These are phyloP conservation scores for Isoetes taiwanensis DNA, from an alignment of 75 land plant genomes.

Conservation along the genomic window DNA sequence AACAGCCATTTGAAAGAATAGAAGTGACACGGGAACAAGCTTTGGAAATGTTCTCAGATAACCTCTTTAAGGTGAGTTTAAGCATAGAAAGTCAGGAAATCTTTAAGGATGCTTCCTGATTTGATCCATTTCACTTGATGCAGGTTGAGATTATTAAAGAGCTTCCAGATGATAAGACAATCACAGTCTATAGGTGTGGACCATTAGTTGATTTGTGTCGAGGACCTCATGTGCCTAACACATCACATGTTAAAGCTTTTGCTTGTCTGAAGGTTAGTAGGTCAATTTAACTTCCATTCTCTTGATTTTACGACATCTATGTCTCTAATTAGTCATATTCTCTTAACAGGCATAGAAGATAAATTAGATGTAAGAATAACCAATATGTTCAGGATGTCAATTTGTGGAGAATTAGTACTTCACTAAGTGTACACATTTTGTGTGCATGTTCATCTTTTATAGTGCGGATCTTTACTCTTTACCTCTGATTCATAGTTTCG, in stretches of 20 bases:
- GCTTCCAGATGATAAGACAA: conserved; percentile 81
- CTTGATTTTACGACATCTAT: too few relatives aligned
- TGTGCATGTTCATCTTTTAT: neutral
- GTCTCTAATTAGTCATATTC: too few relatives aligned
- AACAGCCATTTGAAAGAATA: conserved; percentile 92
- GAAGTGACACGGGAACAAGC: conserved; percentile 95
- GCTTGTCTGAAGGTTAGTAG: conserved; percentile 64
- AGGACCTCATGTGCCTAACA: conserved; percentile 97
- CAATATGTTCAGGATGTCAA: too few relatives aligned
- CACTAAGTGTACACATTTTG: neutral
- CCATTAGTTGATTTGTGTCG: conserved; percentile 96
- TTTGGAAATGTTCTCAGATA: conserved; percentile 84
- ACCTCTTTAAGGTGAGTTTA: conserved; percentile 62
- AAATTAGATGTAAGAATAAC: too few relatives aligned
- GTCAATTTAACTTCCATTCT: too few relatives aligned
- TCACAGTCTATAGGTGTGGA: conserved; percentile 98
- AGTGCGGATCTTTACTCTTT: too few relatives aligned
- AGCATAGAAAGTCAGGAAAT: neutral
- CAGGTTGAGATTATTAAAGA: conserved; percentile 93
- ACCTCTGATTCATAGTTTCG: too few relatives aligned
- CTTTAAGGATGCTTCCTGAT: neutral
- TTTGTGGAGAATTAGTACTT: neutral
- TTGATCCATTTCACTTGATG: neutral
- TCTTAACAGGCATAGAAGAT: too few relatives aligned
- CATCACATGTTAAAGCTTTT: conserved; percentile 94